Conservation (phyloP, 805 yeast genomes). For the Pachysolen tannophilus region DNA sequence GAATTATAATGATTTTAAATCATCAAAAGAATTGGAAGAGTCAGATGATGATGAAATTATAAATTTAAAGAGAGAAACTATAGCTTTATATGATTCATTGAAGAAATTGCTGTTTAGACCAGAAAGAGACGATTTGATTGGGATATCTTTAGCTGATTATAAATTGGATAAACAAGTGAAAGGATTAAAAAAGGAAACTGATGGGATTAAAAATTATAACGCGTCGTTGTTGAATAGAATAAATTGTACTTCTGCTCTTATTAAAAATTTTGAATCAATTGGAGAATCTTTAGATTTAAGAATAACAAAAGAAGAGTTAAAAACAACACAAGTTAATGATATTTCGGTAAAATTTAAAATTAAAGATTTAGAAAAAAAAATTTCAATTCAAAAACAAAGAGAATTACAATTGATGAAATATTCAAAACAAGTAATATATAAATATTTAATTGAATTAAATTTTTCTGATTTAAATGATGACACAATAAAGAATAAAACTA, state of each 20-base stretch:
- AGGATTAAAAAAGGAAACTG: conserved; percentile 7
- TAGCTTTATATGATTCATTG: conserved; percentile 18
- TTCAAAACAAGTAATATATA: conserved; percentile 18
- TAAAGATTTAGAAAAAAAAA: neutral
- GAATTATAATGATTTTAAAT: neutral
- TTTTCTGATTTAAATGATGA: conserved; percentile 14
- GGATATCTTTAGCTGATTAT: conserved; percentile 18
- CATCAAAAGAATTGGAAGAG: neutral
- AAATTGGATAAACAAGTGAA: conserved; percentile 10
- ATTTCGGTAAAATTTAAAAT: neutral
- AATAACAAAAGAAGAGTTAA: conserved; percentile 7
- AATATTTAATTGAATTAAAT: conserved; percentile 20
- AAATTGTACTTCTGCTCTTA: too few relatives aligned
- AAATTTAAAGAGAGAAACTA: conserved; percentile 8
- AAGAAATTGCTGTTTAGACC: conserved; percentile 20
- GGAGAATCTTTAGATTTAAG: too few relatives aligned
- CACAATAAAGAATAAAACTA: conserved; percentile 12
- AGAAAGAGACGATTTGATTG: conserved; percentile 19
- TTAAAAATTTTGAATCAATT: conserved; percentile 6
- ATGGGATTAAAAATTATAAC: too few relatives aligned
- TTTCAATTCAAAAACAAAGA: conserved; percentile 12
- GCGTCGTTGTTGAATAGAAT: too few relatives aligned
- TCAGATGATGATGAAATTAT: conserved; percentile 3
- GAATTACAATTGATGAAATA: conserved; percentile 16
- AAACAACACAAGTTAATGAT: neutral